Evolutionary conservation across 2,329 filamentous ascomycete species (phyloP).

Genomic region (Lecanosticta acicola): DNA sequence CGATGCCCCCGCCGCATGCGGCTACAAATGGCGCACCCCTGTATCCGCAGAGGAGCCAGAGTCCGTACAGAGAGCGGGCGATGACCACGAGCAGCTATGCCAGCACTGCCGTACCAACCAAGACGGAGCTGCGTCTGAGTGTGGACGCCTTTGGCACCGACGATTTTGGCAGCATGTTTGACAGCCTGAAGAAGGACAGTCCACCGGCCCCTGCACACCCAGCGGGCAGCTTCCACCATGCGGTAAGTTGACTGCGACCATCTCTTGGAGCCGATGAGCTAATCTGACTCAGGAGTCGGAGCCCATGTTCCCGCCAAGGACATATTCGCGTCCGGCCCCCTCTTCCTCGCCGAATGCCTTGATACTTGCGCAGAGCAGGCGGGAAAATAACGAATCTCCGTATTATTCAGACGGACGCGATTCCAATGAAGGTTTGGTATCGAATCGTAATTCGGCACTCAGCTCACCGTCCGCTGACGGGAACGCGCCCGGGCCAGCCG

Average conservation of each 20-base stretch:
- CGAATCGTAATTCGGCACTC: constrained; percentile 20
- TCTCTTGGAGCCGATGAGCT: not conserved
- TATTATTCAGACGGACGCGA: constrained; percentile 29
- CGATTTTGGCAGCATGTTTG: constrained; percentile 36
- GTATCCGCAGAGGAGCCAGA: constrained; percentile 9
- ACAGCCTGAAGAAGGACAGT: constrained; percentile 24
- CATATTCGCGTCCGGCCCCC: constrained; percentile 27
- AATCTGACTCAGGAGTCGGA: constrained; percentile 26
- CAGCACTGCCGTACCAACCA: constrained; percentile 34
- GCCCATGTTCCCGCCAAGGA: constrained; percentile 31
- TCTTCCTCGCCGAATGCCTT: constrained; percentile 25
- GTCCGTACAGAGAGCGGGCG: constrained; percentile 37
- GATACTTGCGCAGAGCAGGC: constrained; percentile 5
- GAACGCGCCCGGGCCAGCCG: constrained; percentile 18
- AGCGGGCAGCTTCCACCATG: constrained; percentile 16
- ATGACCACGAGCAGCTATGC: constrained; percentile 37
- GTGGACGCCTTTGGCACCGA: constrained; percentile 30
- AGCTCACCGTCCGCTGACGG: constrained; percentile 27
- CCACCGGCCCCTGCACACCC: constrained; percentile 19
- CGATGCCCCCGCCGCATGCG: constrained; percentile 16
- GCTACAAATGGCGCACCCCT: constrained; percentile 2
- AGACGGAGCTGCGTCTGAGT: constrained; percentile 26
- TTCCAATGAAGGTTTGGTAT: constrained; percentile 30
- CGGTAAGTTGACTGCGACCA: constrained; percentile 15
- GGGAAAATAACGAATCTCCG: constrained; percentile 26